Evolutionary conservation across 164 flowering plant genomes (phyloP), one percentile per base, ranked within the genome.

Genomic region (Platanus orientalis): DNA sequence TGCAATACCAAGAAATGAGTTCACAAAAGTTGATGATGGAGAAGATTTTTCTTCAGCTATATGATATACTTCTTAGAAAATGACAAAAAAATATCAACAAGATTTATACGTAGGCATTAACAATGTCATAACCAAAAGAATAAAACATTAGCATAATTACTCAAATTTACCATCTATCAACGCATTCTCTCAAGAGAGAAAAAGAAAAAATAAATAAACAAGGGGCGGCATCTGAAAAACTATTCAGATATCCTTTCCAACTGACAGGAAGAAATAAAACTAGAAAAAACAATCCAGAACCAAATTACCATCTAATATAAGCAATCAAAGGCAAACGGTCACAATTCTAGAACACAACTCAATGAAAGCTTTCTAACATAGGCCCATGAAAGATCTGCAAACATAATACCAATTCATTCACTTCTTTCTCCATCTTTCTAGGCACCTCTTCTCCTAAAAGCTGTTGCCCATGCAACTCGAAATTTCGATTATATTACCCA

Each of bases 1-100:
- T 85, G 83, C 66, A 79, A 70, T 62, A 68, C 57, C 25, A 50
- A 52, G 40, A 72, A 21, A 48, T 42, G 32, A 20, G 26, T 44
- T 51, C 2, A 24, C 1, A 51, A 24, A 63, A 28, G 26, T 47
- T 29, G 3, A 7, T 36, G 60, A 34, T 24, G 1, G 44, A 12
- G 27, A 57, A 57, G 45, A 19, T 11, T 24, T 6, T 21, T 54
- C 20, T 7, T 16, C 26, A 19, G 12, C 45, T 21, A 17, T 20
- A 16, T n/a, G 27, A 23, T 2, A 57, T 36, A 36, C 13, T 2
- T 1, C 14, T 4, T 12, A 5, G 26, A 57, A 17, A 57, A n/a
- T 7, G n/a, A 21, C 20, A 24, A 19, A 19, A 60, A 7, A 14
- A 14, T n/a, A 47, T 12, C 19, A 26, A 14, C n/a, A 53, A 14